Conservation (phyloP, 768 basidiomycete species). For the Boletus eberwhitei region DNA sequence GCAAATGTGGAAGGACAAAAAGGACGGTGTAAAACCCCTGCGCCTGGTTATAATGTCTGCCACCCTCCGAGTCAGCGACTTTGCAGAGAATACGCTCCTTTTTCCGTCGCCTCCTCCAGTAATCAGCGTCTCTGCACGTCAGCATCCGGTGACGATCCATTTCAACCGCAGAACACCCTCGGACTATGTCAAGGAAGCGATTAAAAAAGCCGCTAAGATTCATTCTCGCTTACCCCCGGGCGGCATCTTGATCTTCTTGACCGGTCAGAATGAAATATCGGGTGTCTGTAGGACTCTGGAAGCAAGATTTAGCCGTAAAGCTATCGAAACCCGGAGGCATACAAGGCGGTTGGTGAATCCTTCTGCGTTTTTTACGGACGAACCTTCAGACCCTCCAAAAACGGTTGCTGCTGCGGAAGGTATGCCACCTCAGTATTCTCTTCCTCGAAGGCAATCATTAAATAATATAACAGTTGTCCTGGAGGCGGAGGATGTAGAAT, state of each 20-base stretch:
- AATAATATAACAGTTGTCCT: constrained; percentile 50
- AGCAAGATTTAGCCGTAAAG: constrained; percentile 67
- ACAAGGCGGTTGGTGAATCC: constrained; percentile 27
- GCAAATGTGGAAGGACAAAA: constrained; percentile 79
- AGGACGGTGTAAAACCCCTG: constrained; percentile 76
- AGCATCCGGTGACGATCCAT: constrained; percentile 93
- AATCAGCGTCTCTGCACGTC: constrained; percentile 84
- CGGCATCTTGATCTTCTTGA: constrained; percentile 90
- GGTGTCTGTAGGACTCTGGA: constrained; percentile 82
- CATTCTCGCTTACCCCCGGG: constrained; percentile 90
- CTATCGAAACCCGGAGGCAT: constrained; percentile 51
- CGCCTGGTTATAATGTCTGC: constrained; percentile 99
- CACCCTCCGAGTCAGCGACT: constrained; percentile 90
- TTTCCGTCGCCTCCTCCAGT: constrained; percentile 88
- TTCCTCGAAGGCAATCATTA: background rate
- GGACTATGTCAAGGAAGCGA: constrained; percentile 88
- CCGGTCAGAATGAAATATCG: constrained; percentile 93
- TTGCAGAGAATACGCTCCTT: constrained; percentile 77
- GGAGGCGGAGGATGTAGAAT: constrained; percentile 78
- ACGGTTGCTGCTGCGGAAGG: constrained; percentile 21
- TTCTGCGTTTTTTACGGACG: constrained; percentile 29
- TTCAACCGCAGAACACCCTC: constrained; percentile 83
- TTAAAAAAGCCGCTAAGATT: constrained; percentile 88
- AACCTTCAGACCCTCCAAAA: constrained; percentile 14
- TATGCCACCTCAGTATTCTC: background rate